Percentiles rank a stretch among this genome's conserved stretches.
phyloP scores from a whole-genome alignment of 2,329 filamentous ascomycete genomes.

The Xenoacremonium recifei region DNA sequence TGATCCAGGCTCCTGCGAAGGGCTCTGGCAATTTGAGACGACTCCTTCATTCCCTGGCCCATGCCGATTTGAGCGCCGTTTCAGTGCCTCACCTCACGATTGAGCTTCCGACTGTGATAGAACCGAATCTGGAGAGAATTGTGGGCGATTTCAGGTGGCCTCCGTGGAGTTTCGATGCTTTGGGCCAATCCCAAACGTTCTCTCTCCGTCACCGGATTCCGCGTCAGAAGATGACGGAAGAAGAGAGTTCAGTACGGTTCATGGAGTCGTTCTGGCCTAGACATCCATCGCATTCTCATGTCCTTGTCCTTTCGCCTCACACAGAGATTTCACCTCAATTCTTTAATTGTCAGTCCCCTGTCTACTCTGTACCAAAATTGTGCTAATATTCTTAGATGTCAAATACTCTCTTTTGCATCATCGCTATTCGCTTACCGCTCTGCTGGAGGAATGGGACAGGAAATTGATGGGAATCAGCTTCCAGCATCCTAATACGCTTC shows the following conservation, averaged over 20 bases:
- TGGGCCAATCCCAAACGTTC: slow-evolving; percentile 52
- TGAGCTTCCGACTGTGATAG: slow-evolving; percentile 73
- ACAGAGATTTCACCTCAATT: slow-evolving; percentile 77
- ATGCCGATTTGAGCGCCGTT: slow-evolving; percentile 73
- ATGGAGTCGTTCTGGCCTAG: slow-evolving; percentile 86
- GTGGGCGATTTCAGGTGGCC: slow-evolving; percentile 69
- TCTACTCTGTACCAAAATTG: neutral
- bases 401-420: slow-evolving; percentile 78
- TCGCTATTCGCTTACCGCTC: slow-evolving; percentile 59
- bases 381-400: slow-evolving; percentile 50
- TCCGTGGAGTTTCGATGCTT: slow-evolving; percentile 36
- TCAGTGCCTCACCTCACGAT: slow-evolving; percentile 74
- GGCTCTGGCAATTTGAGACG: slow-evolving; percentile 74
- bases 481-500: slow-evolving; percentile 63
- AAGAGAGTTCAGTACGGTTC: slow-evolving; percentile 72
- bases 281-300: slow-evolving; percentile 62
- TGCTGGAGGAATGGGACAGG: slow-evolving; percentile 44
- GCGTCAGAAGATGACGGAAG: slow-evolving; percentile 55
- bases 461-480: slow-evolving; percentile 77
- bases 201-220: slow-evolving; percentile 74
- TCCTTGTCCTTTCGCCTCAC: slow-evolving; percentile 82
- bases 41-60: slow-evolving; percentile 71
- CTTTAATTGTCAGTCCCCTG: slow-evolving; percentile 63
- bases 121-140: slow-evolving; percentile 61
- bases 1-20: slow-evolving; percentile 71